Evolutionary conservation across 108 stramenopile species (phyloP), one percentile per base, ranked within the genome.

Genomic region (Cylindrotheca closterium): DNA sequence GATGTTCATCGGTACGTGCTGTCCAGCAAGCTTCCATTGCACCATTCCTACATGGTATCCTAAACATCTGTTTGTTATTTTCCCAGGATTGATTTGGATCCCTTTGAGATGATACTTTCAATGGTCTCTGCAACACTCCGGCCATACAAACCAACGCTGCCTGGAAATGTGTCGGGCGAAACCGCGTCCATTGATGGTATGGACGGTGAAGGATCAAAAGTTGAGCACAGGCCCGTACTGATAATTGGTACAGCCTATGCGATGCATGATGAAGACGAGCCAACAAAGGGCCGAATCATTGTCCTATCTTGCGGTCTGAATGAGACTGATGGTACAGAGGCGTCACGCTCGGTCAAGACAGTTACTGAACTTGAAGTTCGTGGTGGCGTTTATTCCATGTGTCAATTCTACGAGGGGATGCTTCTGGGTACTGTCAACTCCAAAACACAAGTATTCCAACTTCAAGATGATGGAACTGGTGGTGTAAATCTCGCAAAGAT

Each of bases 211-310:
- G 46, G 51, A 25, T 56, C 74, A 0, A 46, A 34, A 0, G 22
- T 47, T 1, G 75, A 74, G 24, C 68, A 53, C 51, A 85, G 75
- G 51, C 79, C 87, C 25, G 93, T 65, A 67, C 61, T 98, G 46
- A 68, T 97, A 10, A 84, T 98, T 37, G 98, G 98, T 5, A 98
- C 97, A 5, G 97, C 89, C 0, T 93, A 90, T 68, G 87, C 83
- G 2, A 68, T 85, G 27, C 83, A 88, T 17, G 97, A 95, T 60
- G 98, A 99, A 60, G 87, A 89, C 47, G 97, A 99, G 64, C 96
- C 96, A 25, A 84, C 86, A 2, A 81, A 82, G 32, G 98, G 98
- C 25, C 82, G 96, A 27, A 75, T 97, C 55, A 70, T 98, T 32
- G 88, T 98, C 22, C 88, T 95, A 59, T 85, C 94, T 29, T 89